These are phyloP conservation scores for Cryptococcus floricola DNA, from an alignment of 1,284 basidiomycete species.

Conservation along the genomic window DNA sequence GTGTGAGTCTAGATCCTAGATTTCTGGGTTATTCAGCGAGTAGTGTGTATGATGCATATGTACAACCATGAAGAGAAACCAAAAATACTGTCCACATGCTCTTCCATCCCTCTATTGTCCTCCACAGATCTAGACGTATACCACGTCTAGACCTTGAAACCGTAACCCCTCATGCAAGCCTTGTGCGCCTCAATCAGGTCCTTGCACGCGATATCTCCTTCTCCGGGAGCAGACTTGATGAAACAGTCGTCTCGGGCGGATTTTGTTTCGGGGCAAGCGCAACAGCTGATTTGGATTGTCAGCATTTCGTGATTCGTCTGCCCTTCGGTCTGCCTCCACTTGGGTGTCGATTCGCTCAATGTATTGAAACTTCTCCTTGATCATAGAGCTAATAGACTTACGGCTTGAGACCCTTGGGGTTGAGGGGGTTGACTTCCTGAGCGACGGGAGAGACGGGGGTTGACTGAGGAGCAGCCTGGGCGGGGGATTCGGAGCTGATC, in stretches of 20 bases:
- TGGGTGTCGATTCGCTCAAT: background rate
- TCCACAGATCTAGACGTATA: background rate
- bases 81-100: background rate
- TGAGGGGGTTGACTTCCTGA: conserved; percentile 63
- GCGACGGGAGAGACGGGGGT: background rate
- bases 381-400: conserved; percentile 51
- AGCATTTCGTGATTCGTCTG: background rate
- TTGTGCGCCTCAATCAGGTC: conserved; percentile 74
- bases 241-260: conserved; percentile 88
- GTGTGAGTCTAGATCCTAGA: background rate
- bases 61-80: background rate
- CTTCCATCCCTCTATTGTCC: background rate
- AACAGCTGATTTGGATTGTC: conserved; percentile 59
- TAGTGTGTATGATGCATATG: conserved; percentile 8
- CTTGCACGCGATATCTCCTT: conserved; percentile 72
- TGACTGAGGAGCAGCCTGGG: background rate
- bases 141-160: conserved; percentile 67
- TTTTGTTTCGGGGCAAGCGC: conserved; percentile 94
- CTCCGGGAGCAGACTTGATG: conserved; percentile 65
- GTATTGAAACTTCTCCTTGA: no score
- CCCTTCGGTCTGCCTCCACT: no score
- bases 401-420: conserved; percentile 80
- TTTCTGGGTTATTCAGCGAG: background rate
- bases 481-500: background rate
- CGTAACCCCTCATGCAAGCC: conserved; percentile 82